A percentile compares a stretch with the other conserved stretches of the same genome.
These are phyloP conservation scores for Podaxis carcinomalis DNA, from an alignment of 768 basidiomycete genomes.

Conservation along the genomic window DNA sequence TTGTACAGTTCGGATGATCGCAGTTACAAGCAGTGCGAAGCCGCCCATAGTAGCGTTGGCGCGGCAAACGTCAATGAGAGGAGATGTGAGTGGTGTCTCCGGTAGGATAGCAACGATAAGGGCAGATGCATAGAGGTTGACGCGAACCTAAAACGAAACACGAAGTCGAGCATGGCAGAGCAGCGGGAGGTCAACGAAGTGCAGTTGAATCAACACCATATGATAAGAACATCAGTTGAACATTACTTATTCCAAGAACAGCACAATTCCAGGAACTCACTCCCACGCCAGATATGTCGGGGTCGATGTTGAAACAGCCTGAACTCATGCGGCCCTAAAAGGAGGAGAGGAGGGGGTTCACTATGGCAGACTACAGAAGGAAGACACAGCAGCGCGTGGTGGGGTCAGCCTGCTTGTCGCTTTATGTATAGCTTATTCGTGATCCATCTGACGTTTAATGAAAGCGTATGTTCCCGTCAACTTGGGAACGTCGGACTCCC, in stretches of 20 bases:
- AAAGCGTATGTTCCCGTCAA: too few relatives aligned
- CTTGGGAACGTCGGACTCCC: too few relatives aligned
- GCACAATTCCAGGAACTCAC: background rate
- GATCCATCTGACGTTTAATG: too few relatives aligned
- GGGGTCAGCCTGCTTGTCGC: too few relatives aligned
- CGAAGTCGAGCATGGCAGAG: background rate
- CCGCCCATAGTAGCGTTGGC: conserved; percentile 14
- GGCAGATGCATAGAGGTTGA: conserved; percentile 14
- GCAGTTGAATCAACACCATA: background rate
- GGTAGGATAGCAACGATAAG: conserved; percentile 13
- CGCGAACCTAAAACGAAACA: conserved; percentile 7
- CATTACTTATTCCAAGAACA: background rate
- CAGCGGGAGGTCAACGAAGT: background rate
- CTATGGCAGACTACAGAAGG: background rate
- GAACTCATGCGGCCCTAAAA: background rate
- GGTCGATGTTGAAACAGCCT: background rate
- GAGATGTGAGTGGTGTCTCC: conserved; percentile 3
- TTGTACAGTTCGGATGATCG: conserved; percentile 12
- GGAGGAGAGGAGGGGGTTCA: background rate
- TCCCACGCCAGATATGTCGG: conserved; percentile 1
- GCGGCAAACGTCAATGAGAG: conserved; percentile 11
- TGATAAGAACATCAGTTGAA: background rate
- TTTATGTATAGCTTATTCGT: too few relatives aligned
- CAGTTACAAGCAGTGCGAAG: conserved; percentile 12
- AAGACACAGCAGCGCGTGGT: too few relatives aligned